A percentile compares a stretch with the other conserved stretches of the same genome.
These are phyloP conservation scores for Penicillium olsonii DNA, from an alignment of 2,329 filamentous ascomycete species.

Conservation along the genomic window DNA sequence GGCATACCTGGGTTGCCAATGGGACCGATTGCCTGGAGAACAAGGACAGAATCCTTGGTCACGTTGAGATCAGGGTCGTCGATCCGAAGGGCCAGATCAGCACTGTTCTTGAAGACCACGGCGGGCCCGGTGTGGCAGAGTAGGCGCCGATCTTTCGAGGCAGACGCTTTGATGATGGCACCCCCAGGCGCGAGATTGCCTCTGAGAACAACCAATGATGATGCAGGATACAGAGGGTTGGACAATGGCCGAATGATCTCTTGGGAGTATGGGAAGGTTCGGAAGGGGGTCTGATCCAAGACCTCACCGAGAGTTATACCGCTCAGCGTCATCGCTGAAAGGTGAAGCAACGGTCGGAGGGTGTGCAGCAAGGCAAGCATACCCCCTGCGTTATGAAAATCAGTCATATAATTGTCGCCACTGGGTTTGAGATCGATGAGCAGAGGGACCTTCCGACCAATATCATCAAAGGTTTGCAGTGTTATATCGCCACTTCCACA, in stretches of 20 bases:
- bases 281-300: constrained; percentile 46
- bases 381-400: constrained; percentile 55
- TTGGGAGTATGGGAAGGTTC: constrained; percentile 43
- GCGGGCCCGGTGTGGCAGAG: not conserved
- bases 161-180: constrained; percentile 48
- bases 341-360: constrained; percentile 48
- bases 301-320: constrained; percentile 51
- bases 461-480: constrained; percentile 50
- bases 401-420: constrained; percentile 56
- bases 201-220: constrained; percentile 41
- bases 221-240: constrained; percentile 47
- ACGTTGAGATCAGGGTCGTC: constrained; percentile 44
- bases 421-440: constrained; percentile 55
- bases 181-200: constrained; percentile 48
- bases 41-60: constrained; percentile 40
- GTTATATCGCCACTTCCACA: constrained; percentile 43
- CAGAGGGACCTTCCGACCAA: constrained; percentile 49
- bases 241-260: constrained; percentile 47
- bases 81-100: constrained; percentile 16
- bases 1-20: constrained; percentile 51
- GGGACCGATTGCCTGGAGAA: constrained; percentile 47
- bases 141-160: constrained; percentile 26
- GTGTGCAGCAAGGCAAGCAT: constrained; percentile 52
- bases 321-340: constrained; percentile 48
- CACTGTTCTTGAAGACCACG: not conserved